Evolutionary conservation across 78 protist species (phyloP).

Genomic region (Dictyostelium citrinum): DNA sequence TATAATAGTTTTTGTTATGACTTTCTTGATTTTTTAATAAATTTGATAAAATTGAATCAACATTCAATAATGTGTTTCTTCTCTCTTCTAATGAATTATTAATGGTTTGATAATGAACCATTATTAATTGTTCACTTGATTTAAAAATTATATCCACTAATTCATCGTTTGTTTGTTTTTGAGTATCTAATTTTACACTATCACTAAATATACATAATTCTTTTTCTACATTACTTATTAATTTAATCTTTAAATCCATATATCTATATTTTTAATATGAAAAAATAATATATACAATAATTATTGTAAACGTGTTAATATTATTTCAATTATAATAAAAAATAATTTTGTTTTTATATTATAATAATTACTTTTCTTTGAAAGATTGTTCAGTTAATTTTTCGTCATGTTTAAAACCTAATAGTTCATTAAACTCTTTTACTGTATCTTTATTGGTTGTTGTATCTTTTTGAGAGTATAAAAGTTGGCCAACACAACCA

Average conservation of each 20-base stretch:
- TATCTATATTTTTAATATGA: constrained; percentile 16
- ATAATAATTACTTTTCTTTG: constrained; percentile 22
- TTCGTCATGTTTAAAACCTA: constrained; percentile 23
- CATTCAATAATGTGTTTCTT: neutral
- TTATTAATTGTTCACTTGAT: neutral
- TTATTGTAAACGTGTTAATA: too few relatives aligned
- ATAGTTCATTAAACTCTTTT: constrained; percentile 6
- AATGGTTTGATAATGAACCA: neutral
- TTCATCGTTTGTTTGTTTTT: neutral
- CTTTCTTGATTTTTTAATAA: neutral
- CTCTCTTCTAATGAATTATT: neutral
- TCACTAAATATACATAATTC: neutral
- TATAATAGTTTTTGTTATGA: neutral
- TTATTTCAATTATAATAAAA: too few relatives aligned
- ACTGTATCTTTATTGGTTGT: neutral
- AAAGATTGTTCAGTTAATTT: neutral
- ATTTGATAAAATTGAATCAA: neutral
- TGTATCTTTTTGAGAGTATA: neutral
- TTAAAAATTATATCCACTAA: neutral
- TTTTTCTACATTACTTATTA: constrained; percentile 10
- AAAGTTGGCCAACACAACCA: constrained; percentile 68
- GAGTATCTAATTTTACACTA: neutral
- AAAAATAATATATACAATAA: too few relatives aligned
- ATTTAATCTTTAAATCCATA: constrained; percentile 14
- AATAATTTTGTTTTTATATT: too few relatives aligned